phyloP scores from a whole-genome alignment of 148 eudicot species.

The Gaultheria prostrata region DNA sequence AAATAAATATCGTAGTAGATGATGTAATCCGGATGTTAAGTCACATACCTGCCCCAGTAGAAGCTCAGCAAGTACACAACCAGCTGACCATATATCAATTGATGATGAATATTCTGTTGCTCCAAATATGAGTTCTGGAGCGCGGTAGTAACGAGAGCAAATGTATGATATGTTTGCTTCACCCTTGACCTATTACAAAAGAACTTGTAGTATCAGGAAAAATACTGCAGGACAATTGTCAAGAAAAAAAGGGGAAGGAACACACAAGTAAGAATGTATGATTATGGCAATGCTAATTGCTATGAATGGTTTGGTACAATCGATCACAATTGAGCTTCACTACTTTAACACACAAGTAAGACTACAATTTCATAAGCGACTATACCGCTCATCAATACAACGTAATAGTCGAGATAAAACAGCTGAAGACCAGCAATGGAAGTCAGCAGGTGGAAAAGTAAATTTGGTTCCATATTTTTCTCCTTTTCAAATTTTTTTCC shows the following conservation, averaged over 20 bases:
- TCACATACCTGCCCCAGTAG: conserved; percentile 48
- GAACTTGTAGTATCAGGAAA: not conserved
- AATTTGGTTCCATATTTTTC: no score
- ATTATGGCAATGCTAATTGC: not conserved
- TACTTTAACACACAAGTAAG: not conserved
- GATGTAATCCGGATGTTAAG: not conserved
- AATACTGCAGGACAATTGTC: not conserved
- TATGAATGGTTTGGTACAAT: not conserved
- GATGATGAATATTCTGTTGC: conserved; percentile 56
- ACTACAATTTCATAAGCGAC: not conserved
- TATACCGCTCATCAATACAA: not conserved
- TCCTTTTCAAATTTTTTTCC: no score
- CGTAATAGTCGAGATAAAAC: not conserved
- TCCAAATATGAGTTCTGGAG: conserved; percentile 55
- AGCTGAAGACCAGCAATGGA: not conserved
- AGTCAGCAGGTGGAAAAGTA: not conserved
- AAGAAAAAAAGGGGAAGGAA: not conserved
- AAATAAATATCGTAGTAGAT: not conserved
- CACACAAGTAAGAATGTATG: not conserved
- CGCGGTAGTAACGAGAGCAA: conserved; percentile 54
- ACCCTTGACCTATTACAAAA: conserved; percentile 42
- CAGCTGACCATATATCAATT: conserved; percentile 53
- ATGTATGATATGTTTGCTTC: conserved; percentile 56
- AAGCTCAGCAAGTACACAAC: conserved; percentile 52
- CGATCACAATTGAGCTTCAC: not conserved